Conservation (phyloP, 129 eudicot species). For the Arctium lappa region DNA sequence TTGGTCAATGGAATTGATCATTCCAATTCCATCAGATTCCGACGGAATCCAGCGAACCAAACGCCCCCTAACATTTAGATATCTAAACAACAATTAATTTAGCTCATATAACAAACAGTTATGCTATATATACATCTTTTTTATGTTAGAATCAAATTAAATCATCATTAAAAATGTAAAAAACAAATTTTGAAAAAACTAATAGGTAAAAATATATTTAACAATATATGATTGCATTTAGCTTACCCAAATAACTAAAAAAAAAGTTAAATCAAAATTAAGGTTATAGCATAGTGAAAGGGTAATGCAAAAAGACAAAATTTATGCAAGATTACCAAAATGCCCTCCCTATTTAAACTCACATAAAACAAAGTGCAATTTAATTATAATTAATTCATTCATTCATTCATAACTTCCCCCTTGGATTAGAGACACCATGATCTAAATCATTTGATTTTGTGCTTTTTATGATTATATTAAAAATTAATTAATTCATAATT, state of each 20-base stretch:
- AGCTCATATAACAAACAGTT: too few species aligned
- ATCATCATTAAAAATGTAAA: too few species aligned
- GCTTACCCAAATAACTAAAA: neutral
- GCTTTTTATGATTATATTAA: slow-evolving; percentile 14
- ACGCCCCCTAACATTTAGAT: too few species aligned
- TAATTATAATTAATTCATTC: neutral
- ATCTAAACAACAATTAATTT: too few species aligned
- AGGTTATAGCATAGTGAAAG: neutral
- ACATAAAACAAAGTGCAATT: slow-evolving; percentile 16
- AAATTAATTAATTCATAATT: slow-evolving; percentile 17
- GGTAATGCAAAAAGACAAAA: neutral
- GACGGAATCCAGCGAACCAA: too few species aligned
- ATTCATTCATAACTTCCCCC: neutral
- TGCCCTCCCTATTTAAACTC: neutral
- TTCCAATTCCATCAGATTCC: too few species aligned
- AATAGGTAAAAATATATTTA: too few species aligned
- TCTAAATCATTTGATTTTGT: slow-evolving; percentile 32
- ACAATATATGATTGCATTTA: too few species aligned
- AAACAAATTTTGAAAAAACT: too few species aligned
- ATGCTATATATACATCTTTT: too few species aligned
- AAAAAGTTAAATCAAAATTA: neutral
- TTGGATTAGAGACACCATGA: slow-evolving; percentile 37
- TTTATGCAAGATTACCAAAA: neutral
- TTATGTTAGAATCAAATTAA: too few species aligned
- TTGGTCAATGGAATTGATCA: too few species aligned